Conservation (phyloP, 1,284 basidiomycete genomes). For the Entoloma clypeatum region DNA sequence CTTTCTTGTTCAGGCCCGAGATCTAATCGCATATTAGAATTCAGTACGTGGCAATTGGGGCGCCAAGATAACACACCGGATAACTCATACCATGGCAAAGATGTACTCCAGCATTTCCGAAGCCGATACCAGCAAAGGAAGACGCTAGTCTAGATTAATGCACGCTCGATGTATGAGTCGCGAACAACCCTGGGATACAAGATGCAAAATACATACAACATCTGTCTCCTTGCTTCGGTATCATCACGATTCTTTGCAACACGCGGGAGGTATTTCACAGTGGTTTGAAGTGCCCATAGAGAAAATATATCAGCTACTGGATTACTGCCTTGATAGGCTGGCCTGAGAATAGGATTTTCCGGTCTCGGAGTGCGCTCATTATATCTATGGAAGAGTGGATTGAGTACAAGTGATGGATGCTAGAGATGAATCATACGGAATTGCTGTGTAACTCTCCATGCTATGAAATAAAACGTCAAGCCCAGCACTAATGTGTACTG, state of each 20-base stretch:
- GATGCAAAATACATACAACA: constrained; percentile 85
- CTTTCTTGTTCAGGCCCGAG: constrained; percentile 92
- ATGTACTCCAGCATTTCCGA: constrained; percentile 94
- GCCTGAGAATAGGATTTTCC: constrained; percentile 83
- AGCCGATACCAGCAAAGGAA: constrained; percentile 94
- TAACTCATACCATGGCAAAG: constrained; percentile 87
- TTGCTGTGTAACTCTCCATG: constrained; percentile 89
- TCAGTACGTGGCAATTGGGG: constrained; percentile 2
- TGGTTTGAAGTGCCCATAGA: constrained; percentile 89
- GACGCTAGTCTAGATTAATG: constrained; percentile 71
- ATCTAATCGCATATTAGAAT: constrained; percentile 49
- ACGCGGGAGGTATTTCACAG: constrained; percentile 87
- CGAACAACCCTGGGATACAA: no score
- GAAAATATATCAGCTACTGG: constrained; percentile 97
- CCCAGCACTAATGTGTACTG: constrained; percentile 88
- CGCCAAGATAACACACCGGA: constrained; percentile 45
- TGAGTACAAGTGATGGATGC: constrained; percentile 12
- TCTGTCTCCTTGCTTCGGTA: constrained; percentile 82
- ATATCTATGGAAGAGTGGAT: constrained; percentile 49
- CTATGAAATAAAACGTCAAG: constrained; percentile 95
- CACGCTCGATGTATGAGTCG: no score
- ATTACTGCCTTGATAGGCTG: constrained; percentile 95
- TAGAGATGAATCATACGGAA: constrained; percentile 53
- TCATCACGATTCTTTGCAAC: constrained; percentile 81
- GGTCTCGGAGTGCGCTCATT: constrained; percentile 88